Conservation (phyloP, 1,139 yeast genomes). For the Yamadazyma sp. region DNA sequence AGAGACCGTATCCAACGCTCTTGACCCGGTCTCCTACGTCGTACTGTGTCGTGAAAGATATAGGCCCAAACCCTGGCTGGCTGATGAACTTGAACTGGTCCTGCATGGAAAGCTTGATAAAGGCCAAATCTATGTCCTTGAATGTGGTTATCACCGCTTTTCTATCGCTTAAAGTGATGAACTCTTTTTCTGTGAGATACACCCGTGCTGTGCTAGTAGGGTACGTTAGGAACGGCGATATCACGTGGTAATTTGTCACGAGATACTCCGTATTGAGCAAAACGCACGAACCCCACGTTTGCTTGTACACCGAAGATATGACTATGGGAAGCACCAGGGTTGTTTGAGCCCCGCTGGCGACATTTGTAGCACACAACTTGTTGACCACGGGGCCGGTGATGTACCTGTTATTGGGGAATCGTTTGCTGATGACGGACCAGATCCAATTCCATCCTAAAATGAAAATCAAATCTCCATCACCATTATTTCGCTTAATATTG, state of each 20-base stretch:
- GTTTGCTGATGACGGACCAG: conserved; percentile 9
- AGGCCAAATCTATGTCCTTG: conserved; percentile 36
- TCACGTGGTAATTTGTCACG: conserved; percentile 39
- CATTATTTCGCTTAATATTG: conserved; percentile 46
- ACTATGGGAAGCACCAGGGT: conserved; percentile 19
- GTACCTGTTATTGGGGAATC: conserved; percentile 6
- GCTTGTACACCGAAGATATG: conserved; percentile 8
- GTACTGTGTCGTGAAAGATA: conserved; percentile 12
- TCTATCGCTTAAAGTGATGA: conserved; percentile 10
- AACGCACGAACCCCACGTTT: conserved; percentile 40
- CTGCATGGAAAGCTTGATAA: conserved; percentile 23
- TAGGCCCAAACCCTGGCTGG: conserved; percentile 7
- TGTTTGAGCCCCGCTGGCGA: background rate
- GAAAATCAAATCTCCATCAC: conserved; percentile 60
- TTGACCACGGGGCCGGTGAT: conserved; percentile 3
- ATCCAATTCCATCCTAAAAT: conserved; percentile 49
- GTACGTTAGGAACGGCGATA: conserved; percentile 21
- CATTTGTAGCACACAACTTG: background rate
- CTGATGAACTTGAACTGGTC: conserved; percentile 13
- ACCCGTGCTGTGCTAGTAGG: conserved; percentile 7
- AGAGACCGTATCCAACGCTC: conserved; percentile 61
- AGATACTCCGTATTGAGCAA: conserved; percentile 25
- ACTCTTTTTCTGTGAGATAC: conserved; percentile 7
- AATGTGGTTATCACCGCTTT: conserved; percentile 28
- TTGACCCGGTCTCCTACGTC: conserved; percentile 36